Evolutionary conservation across 768 basidiomycete genomes (phyloP), one percentile per base, ranked within the genome.

Genomic region (Lactarius tabidus): DNA sequence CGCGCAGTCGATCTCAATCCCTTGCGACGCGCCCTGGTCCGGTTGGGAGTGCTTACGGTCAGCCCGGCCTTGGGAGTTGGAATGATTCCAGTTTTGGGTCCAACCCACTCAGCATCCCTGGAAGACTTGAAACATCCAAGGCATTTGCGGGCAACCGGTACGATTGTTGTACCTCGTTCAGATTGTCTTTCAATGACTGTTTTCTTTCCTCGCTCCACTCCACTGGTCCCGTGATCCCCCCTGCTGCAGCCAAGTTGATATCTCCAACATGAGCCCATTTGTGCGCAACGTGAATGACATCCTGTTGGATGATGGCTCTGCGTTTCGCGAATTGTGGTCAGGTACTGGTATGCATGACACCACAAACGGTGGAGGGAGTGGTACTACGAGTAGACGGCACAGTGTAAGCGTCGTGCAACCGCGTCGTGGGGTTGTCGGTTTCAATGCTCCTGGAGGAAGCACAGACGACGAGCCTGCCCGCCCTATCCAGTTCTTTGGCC

Each of bases 381-480:
- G 91, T 2, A 89, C 90, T 6, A 91, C 92, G 8, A 92, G 90
- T 69, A 78, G 92, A 41, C 79, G 92, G 23, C 91, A 93, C 68
- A 91, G 89, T 64, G 91, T 93, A 69, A 89, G 87, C 66, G 84
- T 92, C 70, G 89, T 92, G 15, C 91, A 90, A 72, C 89, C 90
- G 0, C 80, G 88, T 6, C 76, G 88, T 43, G 84, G 83, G 61
- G 78, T 88, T 57, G 83, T 88, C 17, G 89, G 89, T 3, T 91
- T 91, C 75, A 85, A 82, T 67, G 85, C 81, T 1, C 83, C 86
- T 0, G 83, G 80, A 1, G 74, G 69, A 20, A 82, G 84, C 56
- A 72, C 67, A 23, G 75, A 76, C 33, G 82, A 84, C 59, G 81
- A 82, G 35, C 67, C 72, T 26, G 60, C 70, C 9, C 73, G 73